phyloP scores from a whole-genome alignment of 768 basidiomycete genomes.

The Leucocoprinus birnbaumii region DNA sequence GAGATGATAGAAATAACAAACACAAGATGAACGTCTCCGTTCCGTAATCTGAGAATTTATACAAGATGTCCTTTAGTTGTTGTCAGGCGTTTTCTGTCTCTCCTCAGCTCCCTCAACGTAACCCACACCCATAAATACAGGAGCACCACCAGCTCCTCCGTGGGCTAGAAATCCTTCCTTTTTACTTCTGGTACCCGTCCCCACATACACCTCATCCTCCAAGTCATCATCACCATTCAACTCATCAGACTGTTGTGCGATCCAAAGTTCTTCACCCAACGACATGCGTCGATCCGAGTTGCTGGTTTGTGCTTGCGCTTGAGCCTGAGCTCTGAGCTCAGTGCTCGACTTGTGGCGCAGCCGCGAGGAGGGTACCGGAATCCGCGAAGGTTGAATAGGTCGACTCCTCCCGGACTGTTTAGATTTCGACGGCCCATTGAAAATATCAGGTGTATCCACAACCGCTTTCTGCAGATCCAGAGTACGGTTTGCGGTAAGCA shows the following conservation, averaged over 20 bases:
- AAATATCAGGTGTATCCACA: conserved; percentile 1
- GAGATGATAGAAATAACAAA: neutral
- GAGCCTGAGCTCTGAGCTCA: conserved; percentile 10
- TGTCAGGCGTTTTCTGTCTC: conserved; percentile 3
- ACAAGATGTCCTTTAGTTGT: neutral
- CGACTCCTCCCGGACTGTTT: neutral
- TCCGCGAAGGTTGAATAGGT: conserved; percentile 5
- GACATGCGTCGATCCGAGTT: conserved; percentile 39
- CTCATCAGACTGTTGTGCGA: conserved; percentile 28
- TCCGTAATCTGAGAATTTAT: neutral
- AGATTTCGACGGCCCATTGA: neutral
- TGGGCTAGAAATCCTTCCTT: conserved; percentile 64
- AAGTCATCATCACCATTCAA: conserved; percentile 33
- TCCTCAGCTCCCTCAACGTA: conserved; percentile 52
- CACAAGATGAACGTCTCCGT: neutral
- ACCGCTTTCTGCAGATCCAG: neutral
- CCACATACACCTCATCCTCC: conserved; percentile 52
- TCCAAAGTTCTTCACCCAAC: conserved; percentile 64
- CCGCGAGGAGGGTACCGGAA: conserved; percentile 13
- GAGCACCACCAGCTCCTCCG: conserved; percentile 69
- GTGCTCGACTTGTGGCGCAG: conserved; percentile 1
- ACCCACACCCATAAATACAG: conserved; percentile 70
- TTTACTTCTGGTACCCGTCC: conserved; percentile 53
- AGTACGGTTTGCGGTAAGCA: neutral
- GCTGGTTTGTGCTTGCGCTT: neutral